These are phyloP conservation scores for Karstenula rhodostoma DNA, from an alignment of 2,329 filamentous ascomycete genomes.

Conservation along the genomic window DNA sequence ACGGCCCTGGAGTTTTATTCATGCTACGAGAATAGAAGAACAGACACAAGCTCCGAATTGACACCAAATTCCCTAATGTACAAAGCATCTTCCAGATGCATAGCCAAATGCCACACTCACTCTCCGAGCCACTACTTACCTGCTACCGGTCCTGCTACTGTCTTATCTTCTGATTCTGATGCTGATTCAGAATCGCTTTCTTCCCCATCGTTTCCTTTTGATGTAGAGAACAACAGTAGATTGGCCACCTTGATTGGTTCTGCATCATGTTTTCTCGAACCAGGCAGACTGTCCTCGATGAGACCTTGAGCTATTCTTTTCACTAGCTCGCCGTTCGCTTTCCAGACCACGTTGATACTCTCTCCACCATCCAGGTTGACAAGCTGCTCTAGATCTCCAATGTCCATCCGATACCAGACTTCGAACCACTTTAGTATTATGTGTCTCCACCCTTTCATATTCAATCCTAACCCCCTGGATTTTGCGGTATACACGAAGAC, in stretches of 20 bases:
- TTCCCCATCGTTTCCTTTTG: too few species aligned
- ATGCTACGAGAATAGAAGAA: too few species aligned
- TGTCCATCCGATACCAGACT: background rate
- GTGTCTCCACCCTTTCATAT: constrained; percentile 1
- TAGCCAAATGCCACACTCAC: background rate
- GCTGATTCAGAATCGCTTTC: too few species aligned
- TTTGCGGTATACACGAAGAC: constrained; percentile 8
- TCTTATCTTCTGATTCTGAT: background rate
- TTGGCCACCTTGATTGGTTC: constrained; percentile 6
- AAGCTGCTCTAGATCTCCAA: constrained; percentile 4
- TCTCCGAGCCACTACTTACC: constrained; percentile 1
- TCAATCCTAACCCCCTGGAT: background rate
- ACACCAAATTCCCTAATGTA: background rate
- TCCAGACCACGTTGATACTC: constrained; percentile 6
- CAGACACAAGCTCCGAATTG: background rate
- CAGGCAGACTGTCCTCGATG: constrained; percentile 2
- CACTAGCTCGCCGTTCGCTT: background rate
- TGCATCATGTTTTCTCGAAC: background rate
- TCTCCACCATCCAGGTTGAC: constrained; percentile 6
- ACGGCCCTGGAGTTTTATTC: too few species aligned
- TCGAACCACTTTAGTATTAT: constrained; percentile 4
- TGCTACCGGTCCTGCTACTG: background rate
- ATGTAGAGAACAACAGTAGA: constrained; percentile 4
- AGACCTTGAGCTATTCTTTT: constrained; percentile 5
- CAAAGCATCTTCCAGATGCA: background rate